Conservation (phyloP, 768 basidiomycete genomes). For the Boletellus sp. region DNA sequence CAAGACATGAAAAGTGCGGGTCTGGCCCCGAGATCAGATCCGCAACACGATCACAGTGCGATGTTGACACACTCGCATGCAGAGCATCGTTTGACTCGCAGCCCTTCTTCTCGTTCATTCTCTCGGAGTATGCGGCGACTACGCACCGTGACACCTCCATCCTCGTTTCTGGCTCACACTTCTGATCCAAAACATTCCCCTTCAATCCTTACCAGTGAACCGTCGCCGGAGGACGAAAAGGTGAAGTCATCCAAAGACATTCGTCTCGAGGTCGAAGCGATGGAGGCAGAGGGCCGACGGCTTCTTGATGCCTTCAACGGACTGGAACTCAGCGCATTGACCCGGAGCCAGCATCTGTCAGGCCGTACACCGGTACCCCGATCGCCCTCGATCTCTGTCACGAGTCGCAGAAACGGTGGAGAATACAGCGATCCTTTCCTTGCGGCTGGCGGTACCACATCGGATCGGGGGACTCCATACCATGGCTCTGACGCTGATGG, state of each 20-base stretch:
- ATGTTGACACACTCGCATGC: slow-evolving; percentile 43
- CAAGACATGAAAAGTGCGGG: slow-evolving; percentile 34
- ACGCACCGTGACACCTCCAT: slow-evolving; percentile 48
- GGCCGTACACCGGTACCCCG: slow-evolving; percentile 24
- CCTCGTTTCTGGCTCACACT: slow-evolving; percentile 41
- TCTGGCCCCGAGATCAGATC: slow-evolving; percentile 26
- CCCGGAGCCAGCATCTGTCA: slow-evolving; percentile 31
- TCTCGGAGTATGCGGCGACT: slow-evolving; percentile 45
- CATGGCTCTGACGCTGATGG: slow-evolving; percentile 44
- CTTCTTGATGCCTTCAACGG: slow-evolving; percentile 80
- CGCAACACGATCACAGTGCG: slow-evolving; percentile 39
- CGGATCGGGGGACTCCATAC: slow-evolving; percentile 30
- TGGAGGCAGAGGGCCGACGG: slow-evolving; percentile 68
- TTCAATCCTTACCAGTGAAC: slow-evolving; percentile 30
- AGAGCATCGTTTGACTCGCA: slow-evolving; percentile 19
- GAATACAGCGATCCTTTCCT: slow-evolving; percentile 27
- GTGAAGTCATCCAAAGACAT: slow-evolving; percentile 61
- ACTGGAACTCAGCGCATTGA: slow-evolving; percentile 66
- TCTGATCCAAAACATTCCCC: slow-evolving; percentile 38
- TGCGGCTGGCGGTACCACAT: slow-evolving; percentile 20
- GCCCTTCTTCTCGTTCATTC: slow-evolving; percentile 38
- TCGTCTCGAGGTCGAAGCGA: slow-evolving; percentile 57
- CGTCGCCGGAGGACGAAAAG: slow-evolving; percentile 51
- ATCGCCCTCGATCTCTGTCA: slow-evolving; percentile 27
- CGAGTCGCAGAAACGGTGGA: slow-evolving; percentile 25